Conservation (phyloP, 78 protist species). For the Dictyostelium brefeldianum region DNA sequence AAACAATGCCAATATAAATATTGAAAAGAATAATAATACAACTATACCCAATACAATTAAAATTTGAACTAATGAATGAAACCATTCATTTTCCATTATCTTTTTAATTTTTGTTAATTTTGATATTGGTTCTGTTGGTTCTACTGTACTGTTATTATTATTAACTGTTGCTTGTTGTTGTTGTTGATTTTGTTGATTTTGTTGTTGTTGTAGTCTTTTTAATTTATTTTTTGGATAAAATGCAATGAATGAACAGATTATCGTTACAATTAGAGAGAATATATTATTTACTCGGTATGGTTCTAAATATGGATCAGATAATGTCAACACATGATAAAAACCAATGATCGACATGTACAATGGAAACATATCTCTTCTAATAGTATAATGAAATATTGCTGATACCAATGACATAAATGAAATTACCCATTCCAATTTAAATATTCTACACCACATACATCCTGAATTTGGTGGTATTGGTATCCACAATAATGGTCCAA, state of each 20-base stretch:
- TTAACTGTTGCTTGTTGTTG: not conserved
- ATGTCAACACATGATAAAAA: slow-evolving; percentile 25
- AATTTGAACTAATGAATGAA: slow-evolving; percentile 14
- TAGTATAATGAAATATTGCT: slow-evolving; percentile 40
- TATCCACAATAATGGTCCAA: slow-evolving; percentile 64
- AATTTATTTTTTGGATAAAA: slow-evolving; percentile 26
- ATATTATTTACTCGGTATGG: slow-evolving; percentile 11
- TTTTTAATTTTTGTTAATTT: not conserved
- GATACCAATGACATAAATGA: slow-evolving; percentile 23
- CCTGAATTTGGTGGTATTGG: slow-evolving; percentile 26
- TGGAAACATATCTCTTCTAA: slow-evolving; percentile 58
- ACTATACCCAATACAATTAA: slow-evolving; percentile 19
- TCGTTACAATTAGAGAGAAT: not conserved
- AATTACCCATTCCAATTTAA: slow-evolving; percentile 53
- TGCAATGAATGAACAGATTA: slow-evolving; percentile 2
- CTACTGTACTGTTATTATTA: no score
- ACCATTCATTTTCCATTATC: slow-evolving; percentile 6
- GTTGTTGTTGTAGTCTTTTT: not conserved
- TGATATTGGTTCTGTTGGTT: not conserved
- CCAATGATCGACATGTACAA: slow-evolving; percentile 12
- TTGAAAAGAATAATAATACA: slow-evolving; percentile 17
- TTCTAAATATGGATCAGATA: slow-evolving; percentile 18
- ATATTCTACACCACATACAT: slow-evolving; percentile 58
- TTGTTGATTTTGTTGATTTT: not conserved
- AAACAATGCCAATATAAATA: slow-evolving; percentile 14